These are phyloP conservation scores for Podospora tetraspora DNA, from an alignment of 495 filamentous ascomycete genomes.

Conservation along the genomic window DNA sequence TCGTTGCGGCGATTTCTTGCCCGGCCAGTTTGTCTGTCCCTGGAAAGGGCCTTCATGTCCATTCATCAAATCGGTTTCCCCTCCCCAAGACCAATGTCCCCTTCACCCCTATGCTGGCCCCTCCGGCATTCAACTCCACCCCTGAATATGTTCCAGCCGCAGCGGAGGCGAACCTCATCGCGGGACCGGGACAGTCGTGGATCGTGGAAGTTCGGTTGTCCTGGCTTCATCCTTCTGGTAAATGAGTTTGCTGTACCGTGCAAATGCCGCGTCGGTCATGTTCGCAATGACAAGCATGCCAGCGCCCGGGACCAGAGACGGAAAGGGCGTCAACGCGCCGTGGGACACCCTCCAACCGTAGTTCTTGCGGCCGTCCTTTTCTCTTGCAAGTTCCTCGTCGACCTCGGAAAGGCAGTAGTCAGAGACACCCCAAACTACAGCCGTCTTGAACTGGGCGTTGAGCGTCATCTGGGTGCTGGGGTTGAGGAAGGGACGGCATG, in stretches of 20 bases:
- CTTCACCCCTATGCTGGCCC: background rate
- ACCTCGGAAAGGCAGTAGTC: slow-evolving; percentile 17
- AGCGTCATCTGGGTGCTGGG: slow-evolving; percentile 16
- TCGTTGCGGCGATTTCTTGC: no score
- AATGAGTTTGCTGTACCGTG: slow-evolving; percentile 14
- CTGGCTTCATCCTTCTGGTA: slow-evolving; percentile 5
- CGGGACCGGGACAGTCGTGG: background rate
- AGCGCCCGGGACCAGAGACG: slow-evolving; percentile 5
- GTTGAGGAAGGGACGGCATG: slow-evolving; percentile 20
- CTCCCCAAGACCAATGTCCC: background rate
- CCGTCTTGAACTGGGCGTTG: slow-evolving; percentile 14
- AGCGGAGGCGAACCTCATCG: no score
- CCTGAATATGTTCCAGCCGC: no score
- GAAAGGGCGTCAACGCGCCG: slow-evolving; percentile 13
- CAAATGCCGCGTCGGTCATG: slow-evolving; percentile 17
- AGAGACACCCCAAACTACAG: slow-evolving; percentile 19
- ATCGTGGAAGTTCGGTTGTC: background rate
- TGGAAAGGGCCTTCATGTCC: no score
- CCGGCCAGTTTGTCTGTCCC: no score
- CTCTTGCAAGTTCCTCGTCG: slow-evolving; percentile 20
- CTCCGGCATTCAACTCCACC: background rate
- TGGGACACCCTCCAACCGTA: slow-evolving; percentile 17
- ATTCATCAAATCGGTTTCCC: no score
- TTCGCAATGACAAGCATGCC: slow-evolving; percentile 22
- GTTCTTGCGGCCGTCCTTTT: slow-evolving; percentile 21